Conservation (phyloP, 805 yeast genomes). For the Metschnikowia chrysomelidarum region DNA sequence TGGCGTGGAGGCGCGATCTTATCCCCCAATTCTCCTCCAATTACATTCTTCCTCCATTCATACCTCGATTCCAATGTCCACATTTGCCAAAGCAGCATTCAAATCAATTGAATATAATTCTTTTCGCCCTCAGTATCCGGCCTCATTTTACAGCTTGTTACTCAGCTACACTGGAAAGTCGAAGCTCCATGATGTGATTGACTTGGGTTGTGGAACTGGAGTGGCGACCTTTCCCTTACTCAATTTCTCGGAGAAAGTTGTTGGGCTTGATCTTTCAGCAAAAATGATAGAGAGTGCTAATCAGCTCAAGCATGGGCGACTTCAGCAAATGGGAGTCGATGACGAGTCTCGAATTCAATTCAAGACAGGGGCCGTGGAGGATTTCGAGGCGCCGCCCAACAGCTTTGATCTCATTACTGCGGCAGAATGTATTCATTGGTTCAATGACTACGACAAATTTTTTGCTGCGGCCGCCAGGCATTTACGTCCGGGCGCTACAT, state of each 20-base stretch:
- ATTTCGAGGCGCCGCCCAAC: conserved; percentile 21
- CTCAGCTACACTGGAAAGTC: conserved; percentile 23
- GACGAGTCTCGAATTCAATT: conserved; percentile 30
- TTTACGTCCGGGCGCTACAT: conserved; percentile 18
- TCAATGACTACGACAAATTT: conserved; percentile 17
- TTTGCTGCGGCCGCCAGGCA: conserved; percentile 14
- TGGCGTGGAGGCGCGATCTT: too few relatives aligned
- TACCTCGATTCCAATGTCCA: too few relatives aligned
- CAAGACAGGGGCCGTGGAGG: conserved; percentile 33
- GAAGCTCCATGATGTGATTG: conserved; percentile 28
- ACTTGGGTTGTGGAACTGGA: conserved; percentile 56
- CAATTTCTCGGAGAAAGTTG: conserved; percentile 34
- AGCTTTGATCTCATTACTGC: conserved; percentile 20
- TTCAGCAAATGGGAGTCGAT: conserved; percentile 24
- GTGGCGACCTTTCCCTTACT: conserved; percentile 47
- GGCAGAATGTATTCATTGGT: conserved; percentile 23
- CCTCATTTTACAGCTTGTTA: conserved; percentile 33
- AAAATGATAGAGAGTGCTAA: conserved; percentile 47
- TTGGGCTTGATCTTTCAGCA: conserved; percentile 48
- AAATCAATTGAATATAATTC: conserved; percentile 24
- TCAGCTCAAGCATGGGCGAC: conserved; percentile 23
- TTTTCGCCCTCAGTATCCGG: conserved; percentile 43
- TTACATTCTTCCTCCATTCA: too few relatives aligned
- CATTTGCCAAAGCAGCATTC: conserved; percentile 17
- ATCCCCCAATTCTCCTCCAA: too few relatives aligned